Base-by-base conservation (phyloP, 768 basidiomycete genomes). In the Tylopilus sp. region DNA sequence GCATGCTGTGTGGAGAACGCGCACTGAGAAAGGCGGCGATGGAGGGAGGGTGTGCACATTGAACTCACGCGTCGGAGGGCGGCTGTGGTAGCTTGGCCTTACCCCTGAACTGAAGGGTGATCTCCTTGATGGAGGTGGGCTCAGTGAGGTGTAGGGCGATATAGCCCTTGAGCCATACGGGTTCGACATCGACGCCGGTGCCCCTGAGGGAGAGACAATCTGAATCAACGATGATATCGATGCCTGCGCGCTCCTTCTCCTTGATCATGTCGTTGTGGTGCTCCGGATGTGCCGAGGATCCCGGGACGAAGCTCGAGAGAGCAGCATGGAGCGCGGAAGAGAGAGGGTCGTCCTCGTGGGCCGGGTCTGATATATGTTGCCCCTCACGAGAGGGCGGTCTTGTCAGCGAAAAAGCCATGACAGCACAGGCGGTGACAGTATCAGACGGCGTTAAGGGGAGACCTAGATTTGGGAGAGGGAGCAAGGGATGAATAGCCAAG, bases 91-190 rank as follows among this genome's bases (percentile, higher is more conserved):
- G 71, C 52, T 79, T 81, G 4, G 85, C 88, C 70, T 91, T 93
- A 20, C 94, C 93, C 55, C 81, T 75, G 64, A 97, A 89, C 54
- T 86, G 82, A 49, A 98, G 82, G 3, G 81, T 90, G 51, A 92
- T 83, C 68, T 92, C 86, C 64, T 85, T 89, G 69, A 90, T 81
- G 48, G 91, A 82, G 0, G 88, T 94, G 18, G 88, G 75, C 71
- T 98, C 91, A 2, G 78, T 74, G 39, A 98, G 80, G 67, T 85
- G 78, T 57, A 98, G 76, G 9, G 84, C 79, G 60, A 98, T 81
- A 63, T 85, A 79, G 5, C 95, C 95, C 40, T 83, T 84, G 56
- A 98, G 83, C 15, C 82, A 72, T 8, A 84, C 82, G 8, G 94
- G 86, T 60, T 94, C 88, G 55, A 91, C 83, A 56, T 95, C 91